A percentile compares a stretch with the other conserved stretches of the same genome.
These are phyloP conservation scores for Melaleuca quinquenervia DNA, from an alignment of 345 rosid genomes.

Conservation along the genomic window DNA sequence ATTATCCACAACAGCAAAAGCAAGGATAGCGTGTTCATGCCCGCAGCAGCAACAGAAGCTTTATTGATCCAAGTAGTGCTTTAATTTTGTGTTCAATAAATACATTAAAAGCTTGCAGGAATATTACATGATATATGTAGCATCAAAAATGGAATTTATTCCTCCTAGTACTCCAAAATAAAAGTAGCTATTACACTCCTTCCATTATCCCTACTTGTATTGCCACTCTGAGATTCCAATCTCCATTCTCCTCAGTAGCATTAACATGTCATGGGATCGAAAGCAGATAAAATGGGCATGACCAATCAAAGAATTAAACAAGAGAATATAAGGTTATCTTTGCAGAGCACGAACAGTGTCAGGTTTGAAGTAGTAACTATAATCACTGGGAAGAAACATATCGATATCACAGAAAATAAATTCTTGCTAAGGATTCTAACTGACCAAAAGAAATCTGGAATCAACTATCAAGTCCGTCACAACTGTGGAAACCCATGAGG, in stretches of 20 bases:
- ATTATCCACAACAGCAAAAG: not conserved
- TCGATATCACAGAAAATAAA: not conserved
- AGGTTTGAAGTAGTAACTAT: not conserved
- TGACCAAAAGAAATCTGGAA: not conserved
- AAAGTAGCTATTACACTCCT: not conserved
- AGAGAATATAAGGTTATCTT: not conserved
- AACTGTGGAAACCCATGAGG: not conserved
- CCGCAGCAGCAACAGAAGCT: not conserved
- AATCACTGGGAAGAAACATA: not conserved
- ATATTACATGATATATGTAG: not conserved
- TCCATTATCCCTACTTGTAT: not conserved
- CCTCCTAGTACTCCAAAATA: not conserved
- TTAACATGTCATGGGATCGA: not conserved
- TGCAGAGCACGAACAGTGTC: not conserved
- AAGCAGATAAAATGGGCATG: not conserved
- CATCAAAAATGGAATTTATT: not conserved
- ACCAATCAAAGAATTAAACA: not conserved
- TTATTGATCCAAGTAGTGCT: not conserved
- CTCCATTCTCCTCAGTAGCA: not conserved
- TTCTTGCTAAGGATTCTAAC: not conserved
- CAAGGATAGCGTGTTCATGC: not conserved
- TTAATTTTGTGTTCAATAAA: not conserved
- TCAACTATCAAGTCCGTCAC: not conserved
- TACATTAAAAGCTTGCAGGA: not conserved
- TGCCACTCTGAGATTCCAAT: not conserved